Base-by-base conservation (phyloP, 495 filamentous ascomycete species). In the Amphirosellinia nigrospora region DNA sequence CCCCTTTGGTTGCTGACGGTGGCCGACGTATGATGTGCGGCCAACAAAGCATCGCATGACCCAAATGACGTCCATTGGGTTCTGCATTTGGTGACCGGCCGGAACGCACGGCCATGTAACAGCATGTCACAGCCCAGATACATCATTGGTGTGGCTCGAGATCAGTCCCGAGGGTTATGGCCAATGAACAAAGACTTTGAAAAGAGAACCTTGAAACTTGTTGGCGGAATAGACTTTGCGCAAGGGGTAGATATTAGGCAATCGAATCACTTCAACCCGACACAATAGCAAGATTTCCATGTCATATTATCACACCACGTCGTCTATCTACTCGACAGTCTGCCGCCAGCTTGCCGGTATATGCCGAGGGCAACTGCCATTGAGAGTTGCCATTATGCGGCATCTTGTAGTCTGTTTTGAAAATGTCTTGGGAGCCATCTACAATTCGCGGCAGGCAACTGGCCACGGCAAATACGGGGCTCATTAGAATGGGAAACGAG, bases 31-130 rank as follows among this genome's bases (percentile, higher is more conserved):
- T 53, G 66, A 69, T 52, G 66, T 55, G 28, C 16, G 43, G 66
- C 56, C 66, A 69, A 48, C 56, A 13, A 56, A 62, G 56, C 66
- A 43, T 48, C 36, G 52, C 66, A 30, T 68, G 66, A 68, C 66
- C 66, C 58, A 26, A 23, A 62, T 69, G 66, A 62, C 56, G 56
- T 69, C 66, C 45, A 52, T 5, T 53, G 41, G 39, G 30, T 38
- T 36, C 39, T 59, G 21, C 56, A 13, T 36, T 34, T 38, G 28
- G 15, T 62, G 66, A 43, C 46, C 34, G 56, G 46, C 16, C 46
- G 56, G 66, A 50, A 38, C n/a, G 56, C 32, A 43, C 50, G 64
- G 48, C 46, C 13, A 55, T 52, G 46, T 26, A n/a, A n/a, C n/a
- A n/a, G n/a, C n/a, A n/a, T n/a, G n/a, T n/a, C 9, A 41, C 10